phyloP scores from a whole-genome alignment of 2,329 filamentous ascomycete genomes.

The Monosporascus ibericus region DNA sequence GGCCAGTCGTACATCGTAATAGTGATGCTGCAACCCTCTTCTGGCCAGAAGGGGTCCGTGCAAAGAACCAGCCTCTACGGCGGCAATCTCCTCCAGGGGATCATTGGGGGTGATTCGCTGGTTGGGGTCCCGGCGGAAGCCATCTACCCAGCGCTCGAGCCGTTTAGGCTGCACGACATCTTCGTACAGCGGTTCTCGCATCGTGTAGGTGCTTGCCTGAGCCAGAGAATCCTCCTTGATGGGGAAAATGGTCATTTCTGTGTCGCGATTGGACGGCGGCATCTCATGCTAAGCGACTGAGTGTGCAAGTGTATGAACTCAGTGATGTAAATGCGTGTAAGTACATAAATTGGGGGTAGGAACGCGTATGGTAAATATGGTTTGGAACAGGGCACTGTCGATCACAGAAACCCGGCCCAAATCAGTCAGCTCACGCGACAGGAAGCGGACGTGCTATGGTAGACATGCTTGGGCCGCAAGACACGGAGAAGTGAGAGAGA shows the following conservation, averaged over 20 bases:
- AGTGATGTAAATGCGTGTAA: background rate
- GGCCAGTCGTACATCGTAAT: slow-evolving; percentile 50
- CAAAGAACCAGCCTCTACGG: slow-evolving; percentile 21
- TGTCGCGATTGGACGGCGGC: slow-evolving; percentile 24
- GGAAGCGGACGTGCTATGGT: background rate
- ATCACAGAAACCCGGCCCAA: background rate
- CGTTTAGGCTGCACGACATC: slow-evolving; percentile 27
- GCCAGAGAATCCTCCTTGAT: slow-evolving; percentile 52
- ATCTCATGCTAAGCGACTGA: slow-evolving; percentile 25
- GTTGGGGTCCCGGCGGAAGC: slow-evolving; percentile 57
- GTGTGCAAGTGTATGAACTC: too few relatives aligned
- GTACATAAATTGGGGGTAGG: background rate
- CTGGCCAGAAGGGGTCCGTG: slow-evolving; percentile 18
- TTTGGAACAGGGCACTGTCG: background rate
- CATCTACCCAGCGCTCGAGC: slow-evolving; percentile 46
- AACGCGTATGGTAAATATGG: background rate
- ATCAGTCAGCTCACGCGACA: background rate
- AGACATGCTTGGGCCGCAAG: background rate
- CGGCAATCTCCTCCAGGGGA: slow-evolving; percentile 27
- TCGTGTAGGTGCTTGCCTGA: slow-evolving; percentile 44
- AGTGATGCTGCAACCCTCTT: slow-evolving; percentile 31
- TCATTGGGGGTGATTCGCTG: slow-evolving; percentile 41
- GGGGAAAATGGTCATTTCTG: slow-evolving; percentile 53
- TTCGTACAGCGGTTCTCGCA: slow-evolving; percentile 43
- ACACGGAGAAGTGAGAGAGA: background rate